Evolutionary conservation across 305 asterid species (phyloP).

Genomic region (Rubia occidens): DNA sequence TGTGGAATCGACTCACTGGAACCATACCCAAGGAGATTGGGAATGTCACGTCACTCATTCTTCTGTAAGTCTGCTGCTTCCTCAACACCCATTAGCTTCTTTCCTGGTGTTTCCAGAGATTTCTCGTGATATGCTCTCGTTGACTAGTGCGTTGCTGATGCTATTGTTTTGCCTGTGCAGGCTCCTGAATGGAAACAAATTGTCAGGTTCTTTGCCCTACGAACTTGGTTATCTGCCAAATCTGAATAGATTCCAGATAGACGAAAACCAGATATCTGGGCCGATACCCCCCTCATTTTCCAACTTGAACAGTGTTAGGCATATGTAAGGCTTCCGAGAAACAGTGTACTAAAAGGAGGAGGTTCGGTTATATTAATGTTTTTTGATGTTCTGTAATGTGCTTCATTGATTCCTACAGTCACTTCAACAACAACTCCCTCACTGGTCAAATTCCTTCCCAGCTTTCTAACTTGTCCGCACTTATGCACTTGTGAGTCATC

Average conservation of each 20-base stretch:
- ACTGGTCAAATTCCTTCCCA: constrained; percentile 39
- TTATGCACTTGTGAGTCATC: constrained; percentile 38
- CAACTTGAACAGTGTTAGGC: constrained; percentile 26
- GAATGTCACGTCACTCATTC: constrained; percentile 24
- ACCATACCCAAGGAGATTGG: constrained; percentile 43
- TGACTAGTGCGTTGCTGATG: background rate
- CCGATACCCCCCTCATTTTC: constrained; percentile 32
- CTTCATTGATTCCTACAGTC: constrained; percentile 28
- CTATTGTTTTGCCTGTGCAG: constrained; percentile 20
- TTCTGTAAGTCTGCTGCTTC: constrained; percentile 22
- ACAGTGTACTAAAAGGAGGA: constrained; percentile 1
- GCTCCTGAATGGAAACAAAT: constrained; percentile 38
- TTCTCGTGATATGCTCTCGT: too few relatives aligned
- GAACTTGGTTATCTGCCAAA: constrained; percentile 37
- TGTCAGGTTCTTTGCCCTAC: constrained; percentile 36
- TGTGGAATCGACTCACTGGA: constrained; percentile 44
- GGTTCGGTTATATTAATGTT: background rate
- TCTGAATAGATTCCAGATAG: constrained; percentile 38
- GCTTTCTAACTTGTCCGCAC: constrained; percentile 28
- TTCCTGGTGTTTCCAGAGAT: too few relatives aligned
- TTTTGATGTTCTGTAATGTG: background rate
- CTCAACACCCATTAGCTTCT: too few relatives aligned
- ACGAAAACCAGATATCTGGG: constrained; percentile 38
- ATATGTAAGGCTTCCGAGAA: constrained; percentile 26
- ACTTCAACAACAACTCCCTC: constrained; percentile 44